Base-by-base conservation (phyloP, 164 flowering plant genomes). In the Nelumbo lutea region DNA sequence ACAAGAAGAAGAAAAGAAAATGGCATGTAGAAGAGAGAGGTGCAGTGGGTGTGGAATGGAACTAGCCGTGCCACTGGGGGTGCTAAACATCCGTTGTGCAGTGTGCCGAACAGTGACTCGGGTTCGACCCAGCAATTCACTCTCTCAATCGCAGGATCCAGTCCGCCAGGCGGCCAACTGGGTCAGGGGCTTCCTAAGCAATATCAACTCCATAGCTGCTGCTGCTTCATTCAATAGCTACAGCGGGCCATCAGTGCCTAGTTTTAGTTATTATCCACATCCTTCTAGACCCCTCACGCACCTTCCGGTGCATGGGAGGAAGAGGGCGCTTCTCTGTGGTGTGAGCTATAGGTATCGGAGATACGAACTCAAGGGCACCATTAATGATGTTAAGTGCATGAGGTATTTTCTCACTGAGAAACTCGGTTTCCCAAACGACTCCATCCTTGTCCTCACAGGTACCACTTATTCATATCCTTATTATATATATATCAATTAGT, bases 381-480 rank as follows among this genome's bases (percentile, higher is more conserved):
- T 82, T 10, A 84, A 81, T 62, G 88, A 87, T 56, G 89, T 82
- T 9, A 80, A 64, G 47, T 73, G 77, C 79, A 86, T 87, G 87
- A 80, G 61, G 60, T 71, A 67, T 42, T 79, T 89, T 58, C 75
- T 89, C 14, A 64, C 77, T 27, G 67, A 79, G 52, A 79, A 59
- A 45, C 46, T 82, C 45, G 74, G 74, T 1, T 84, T 80, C 62
- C 85, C 96, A 1, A 61, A 10, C 3, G 75, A 81, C 6, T 85
- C 84, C 64, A 76, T 93, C 40, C 76, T 85, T 42, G 64, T 89
- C 66, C 92, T 93, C 46, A 83, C 95, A 64, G 98, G 98, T 92
- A 80, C 14, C 0, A 45, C 27, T 27, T 27, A 27, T 27, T 27
- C 27, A 27, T 27, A 27, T 0, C 27, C 27, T 27, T 27, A 27